phyloP scores from a whole-genome alignment of 345 rosid genomes.

The Firmiana major region DNA sequence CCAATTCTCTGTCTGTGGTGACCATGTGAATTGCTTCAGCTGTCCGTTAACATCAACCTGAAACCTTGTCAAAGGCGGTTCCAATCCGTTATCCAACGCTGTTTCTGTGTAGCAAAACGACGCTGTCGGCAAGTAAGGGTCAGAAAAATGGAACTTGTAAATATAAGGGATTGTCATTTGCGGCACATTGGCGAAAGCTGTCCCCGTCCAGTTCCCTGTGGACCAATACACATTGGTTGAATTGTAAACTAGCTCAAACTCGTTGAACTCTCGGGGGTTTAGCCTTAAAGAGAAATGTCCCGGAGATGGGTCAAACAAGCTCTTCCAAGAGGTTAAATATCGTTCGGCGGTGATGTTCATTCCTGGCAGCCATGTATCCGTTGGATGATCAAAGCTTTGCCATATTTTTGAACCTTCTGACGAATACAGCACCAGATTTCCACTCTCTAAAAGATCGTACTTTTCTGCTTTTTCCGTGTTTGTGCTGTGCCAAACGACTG shows the following conservation, averaged over 20 bases:
- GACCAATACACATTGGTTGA: conserved; percentile 39
- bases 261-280: conserved; percentile 30
- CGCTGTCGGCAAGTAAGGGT: conserved; percentile 52
- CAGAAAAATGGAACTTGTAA: conserved; percentile 51
- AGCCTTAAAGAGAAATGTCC: conserved; percentile 42
- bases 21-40: conserved; percentile 47
- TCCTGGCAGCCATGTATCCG: conserved; percentile 58
- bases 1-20: conserved; percentile 40
- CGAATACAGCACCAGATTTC: conserved; percentile 45
- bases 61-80: conserved; percentile 49
- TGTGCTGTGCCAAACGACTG: conserved; percentile 41
- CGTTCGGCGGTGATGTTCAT: conserved; percentile 36
- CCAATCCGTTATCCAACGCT: conserved; percentile 22
- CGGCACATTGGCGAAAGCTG: conserved; percentile 41
- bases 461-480: conserved; percentile 25
- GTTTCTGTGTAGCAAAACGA: conserved; percentile 50
- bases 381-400: conserved; percentile 58
- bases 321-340: conserved; percentile 41
- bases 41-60: conserved; percentile 37
- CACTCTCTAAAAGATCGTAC: conserved; percentile 32
- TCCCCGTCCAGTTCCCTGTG: conserved; percentile 59
- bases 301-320: conserved; percentile 38
- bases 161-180: conserved; percentile 51
- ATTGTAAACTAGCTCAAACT: conserved; percentile 47
- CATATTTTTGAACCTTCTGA: conserved; percentile 27